Base-by-base conservation (phyloP, 1,139 yeast genomes). In the Pichia sp. region DNA sequence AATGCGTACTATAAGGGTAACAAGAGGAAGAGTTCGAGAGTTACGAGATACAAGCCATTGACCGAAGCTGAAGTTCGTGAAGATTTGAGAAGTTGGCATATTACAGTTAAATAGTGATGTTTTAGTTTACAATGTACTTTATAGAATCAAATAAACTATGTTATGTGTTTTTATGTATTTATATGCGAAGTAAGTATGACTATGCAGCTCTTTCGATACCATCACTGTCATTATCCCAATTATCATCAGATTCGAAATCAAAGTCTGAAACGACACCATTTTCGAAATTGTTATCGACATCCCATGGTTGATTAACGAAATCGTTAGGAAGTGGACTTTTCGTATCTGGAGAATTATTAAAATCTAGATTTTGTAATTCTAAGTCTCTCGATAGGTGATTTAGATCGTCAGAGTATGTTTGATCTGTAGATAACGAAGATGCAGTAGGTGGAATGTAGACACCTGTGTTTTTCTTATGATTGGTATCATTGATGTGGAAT, bases 11-110 rank as follows among this genome's bases (percentile, higher is more conserved):
- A 37, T 28, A 22, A 19, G 11, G 35, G 32, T 6, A 11, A 18
- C 7, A 40, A 9, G 20, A 35, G 11, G 14, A 43, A 38, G 12
- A 36, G 22, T 31, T 12, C 38, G 9, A 42, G 37, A 22, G 34
- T 21, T n/a, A 44, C 41, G 19, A 42, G 55, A 18, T 51, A 42
- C 17, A 52, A 49, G 38, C 67, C 67, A 12, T 44, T 57, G 7
- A 53, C 55, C n/a, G 67, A 63, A 44, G 38, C 54, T 7, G 54
- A 53, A 15, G 53, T 57, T 18, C 51, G 68, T 20, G 55, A 57
- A 2, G 65, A 63, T 45, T 51, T 64, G 37, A 51, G 56, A 22
- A 65, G 68, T 51, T 65, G 68, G 68, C 54, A 56, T 37, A 44
- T 60, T 11, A 36, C 21, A 20, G 42, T 43, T 15, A 24, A 38